Percentiles rank a stretch among this genome's conserved stretches.
phyloP scores from a whole-genome alignment of 106 monocot genomes.

The Acorus calamus region DNA sequence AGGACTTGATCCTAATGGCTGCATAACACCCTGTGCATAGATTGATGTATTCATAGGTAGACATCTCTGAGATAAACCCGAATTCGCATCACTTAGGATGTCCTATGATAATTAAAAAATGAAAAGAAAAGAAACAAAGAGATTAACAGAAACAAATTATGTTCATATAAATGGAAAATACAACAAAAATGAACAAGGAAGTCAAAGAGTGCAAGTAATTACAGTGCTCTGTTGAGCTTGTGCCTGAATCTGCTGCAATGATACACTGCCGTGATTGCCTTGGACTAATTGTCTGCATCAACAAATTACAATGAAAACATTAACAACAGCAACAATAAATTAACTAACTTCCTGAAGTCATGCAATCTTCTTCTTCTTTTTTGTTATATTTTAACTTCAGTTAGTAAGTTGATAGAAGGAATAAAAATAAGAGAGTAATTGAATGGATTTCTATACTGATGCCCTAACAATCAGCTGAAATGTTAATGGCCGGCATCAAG shows the following conservation, averaged over 20 bases:
- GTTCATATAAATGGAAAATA: neutral
- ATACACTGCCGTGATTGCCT: conserved; percentile 46
- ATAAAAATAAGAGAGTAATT: too few species aligned
- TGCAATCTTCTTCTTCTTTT: too few species aligned
- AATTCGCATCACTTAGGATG: conserved; percentile 45
- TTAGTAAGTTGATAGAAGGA: too few species aligned
- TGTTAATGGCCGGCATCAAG: too few species aligned
- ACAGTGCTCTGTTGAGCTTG: conserved; percentile 47
- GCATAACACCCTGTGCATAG: conserved; percentile 68
- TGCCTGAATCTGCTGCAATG: conserved; percentile 75
- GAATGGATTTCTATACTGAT: too few species aligned
- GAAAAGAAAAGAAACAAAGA: conserved; percentile 2
- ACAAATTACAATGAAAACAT: too few species aligned
- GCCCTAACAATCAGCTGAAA: too few species aligned
- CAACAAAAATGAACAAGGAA: neutral
- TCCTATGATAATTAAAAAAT: conserved; percentile 36
- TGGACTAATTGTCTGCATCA: conserved; percentile 49
- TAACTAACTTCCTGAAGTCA: too few species aligned
- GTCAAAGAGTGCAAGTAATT: conserved; percentile 15
- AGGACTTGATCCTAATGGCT: conserved; percentile 55
- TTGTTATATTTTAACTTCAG: too few species aligned
- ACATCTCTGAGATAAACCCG: conserved; percentile 43
- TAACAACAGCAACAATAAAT: too few species aligned
- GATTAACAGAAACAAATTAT: neutral
- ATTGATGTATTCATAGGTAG: conserved; percentile 61